Conservation (phyloP, 1,139 yeast species). For the Sugiyamaella pinicola region DNA sequence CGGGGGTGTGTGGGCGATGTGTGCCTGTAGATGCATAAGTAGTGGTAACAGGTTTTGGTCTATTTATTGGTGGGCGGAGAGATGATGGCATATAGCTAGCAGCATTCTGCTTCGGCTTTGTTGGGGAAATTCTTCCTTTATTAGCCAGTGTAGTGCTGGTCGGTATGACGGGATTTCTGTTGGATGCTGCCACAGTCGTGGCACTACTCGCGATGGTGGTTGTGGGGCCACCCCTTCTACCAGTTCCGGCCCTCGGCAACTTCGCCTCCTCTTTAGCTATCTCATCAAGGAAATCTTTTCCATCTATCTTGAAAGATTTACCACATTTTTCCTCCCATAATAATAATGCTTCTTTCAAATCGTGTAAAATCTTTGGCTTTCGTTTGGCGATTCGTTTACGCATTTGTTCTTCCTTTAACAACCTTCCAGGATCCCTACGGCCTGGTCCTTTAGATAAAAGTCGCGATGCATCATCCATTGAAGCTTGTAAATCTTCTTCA, state of each 20-base stretch:
- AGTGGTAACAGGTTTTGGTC: neutral
- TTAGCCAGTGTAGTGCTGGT: neutral
- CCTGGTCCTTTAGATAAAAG: conserved; percentile 62
- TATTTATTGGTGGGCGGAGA: neutral
- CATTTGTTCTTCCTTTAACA: conserved; percentile 76
- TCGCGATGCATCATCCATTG: conserved; percentile 80
- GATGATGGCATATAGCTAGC: no score
- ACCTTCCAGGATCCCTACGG: conserved; percentile 58
- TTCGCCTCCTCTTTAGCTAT: conserved; percentile 31
- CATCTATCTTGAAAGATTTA: conserved; percentile 40
- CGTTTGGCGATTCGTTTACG: conserved; percentile 66
- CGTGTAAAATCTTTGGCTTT: conserved; percentile 63
- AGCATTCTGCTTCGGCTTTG: neutral
- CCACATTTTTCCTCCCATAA: conserved; percentile 51
- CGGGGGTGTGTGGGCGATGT: neutral
- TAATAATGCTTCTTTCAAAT: conserved; percentile 52
- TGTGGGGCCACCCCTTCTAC: neutral
- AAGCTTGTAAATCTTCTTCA: conserved; percentile 62
- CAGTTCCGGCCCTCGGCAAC: conserved; percentile 16
- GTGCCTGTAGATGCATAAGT: neutral
- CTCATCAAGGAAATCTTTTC: conserved; percentile 34
- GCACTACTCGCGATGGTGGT: neutral
- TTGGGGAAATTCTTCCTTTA: neutral
- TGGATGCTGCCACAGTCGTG: neutral
- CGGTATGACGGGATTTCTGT: neutral